Conservation (phyloP, 352 stramenopile species). For the Aphanomyces cochlioides region DNA sequence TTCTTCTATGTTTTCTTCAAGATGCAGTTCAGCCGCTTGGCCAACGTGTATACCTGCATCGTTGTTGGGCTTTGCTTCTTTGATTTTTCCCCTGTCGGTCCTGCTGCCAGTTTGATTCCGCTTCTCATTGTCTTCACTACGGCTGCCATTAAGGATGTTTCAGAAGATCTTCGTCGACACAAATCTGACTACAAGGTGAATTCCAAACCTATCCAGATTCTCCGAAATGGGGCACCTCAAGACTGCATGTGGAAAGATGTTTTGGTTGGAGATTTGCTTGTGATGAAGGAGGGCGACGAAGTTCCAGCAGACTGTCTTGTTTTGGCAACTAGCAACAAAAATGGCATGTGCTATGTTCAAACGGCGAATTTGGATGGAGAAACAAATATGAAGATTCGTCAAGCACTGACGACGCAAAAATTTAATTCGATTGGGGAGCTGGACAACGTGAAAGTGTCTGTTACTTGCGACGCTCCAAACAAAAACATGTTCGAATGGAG, state of each 20-base stretch:
- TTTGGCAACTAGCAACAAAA: slow-evolving; percentile 62
- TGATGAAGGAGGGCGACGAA: slow-evolving; percentile 78
- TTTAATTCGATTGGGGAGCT: slow-evolving; percentile 60
- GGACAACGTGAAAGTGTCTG: slow-evolving; percentile 21
- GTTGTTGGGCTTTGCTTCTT: slow-evolving; percentile 88
- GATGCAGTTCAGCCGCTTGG: slow-evolving; percentile 87
- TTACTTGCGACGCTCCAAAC: slow-evolving; percentile 63
- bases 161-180: slow-evolving; percentile 71
- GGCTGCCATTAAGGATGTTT: slow-evolving; percentile 84
- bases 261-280: slow-evolving; percentile 73
- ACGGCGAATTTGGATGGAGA: slow-evolving; percentile 85
- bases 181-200: slow-evolving; percentile 79
- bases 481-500: slow-evolving; percentile 81
- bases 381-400: slow-evolving; percentile 87
- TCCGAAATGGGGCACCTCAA: slow-evolving; percentile 56
- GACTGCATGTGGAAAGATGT: slow-evolving; percentile 82
- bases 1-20: slow-evolving; percentile 87
- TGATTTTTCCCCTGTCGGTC: slow-evolving; percentile 79
- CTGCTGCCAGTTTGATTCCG: slow-evolving; percentile 76
- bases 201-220: slow-evolving; percentile 66
- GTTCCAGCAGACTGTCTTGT: slow-evolving; percentile 80
- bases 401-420: slow-evolving; percentile 67
- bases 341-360: slow-evolving; percentile 81
- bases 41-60: slow-evolving; percentile 87
- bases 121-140: slow-evolving; percentile 86